Evolutionary conservation across 2,329 filamentous ascomycete species (phyloP).

Genomic region (Juglanconis juglandina): DNA sequence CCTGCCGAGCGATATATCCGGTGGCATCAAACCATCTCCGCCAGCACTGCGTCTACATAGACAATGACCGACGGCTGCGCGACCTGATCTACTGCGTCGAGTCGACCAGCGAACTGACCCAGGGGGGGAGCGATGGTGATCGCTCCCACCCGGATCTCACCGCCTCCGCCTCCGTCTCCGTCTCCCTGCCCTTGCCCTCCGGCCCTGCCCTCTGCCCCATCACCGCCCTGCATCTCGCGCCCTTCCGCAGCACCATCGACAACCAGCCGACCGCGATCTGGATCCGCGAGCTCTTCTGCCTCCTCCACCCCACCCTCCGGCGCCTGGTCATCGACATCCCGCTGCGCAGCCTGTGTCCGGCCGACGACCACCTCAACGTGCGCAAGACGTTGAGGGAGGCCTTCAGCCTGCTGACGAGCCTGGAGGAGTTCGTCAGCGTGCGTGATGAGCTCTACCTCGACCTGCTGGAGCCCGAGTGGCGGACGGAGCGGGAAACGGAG

Average conservation of each 20-base stretch:
- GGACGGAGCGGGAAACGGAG: constrained; percentile 26
- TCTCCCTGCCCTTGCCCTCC: constrained; percentile 15
- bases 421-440: constrained; percentile 48
- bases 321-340: constrained; percentile 48
- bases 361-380: constrained; percentile 39
- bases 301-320: constrained; percentile 36
- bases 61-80: constrained; percentile 34
- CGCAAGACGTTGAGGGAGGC: constrained; percentile 41
- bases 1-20: constrained; percentile 39
- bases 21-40: constrained; percentile 41
- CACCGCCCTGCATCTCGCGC: constrained; percentile 39
- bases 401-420: constrained; percentile 37
- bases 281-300: constrained; percentile 41
- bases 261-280: constrained; percentile 37
- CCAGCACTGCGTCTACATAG: constrained; percentile 42
- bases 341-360: constrained; percentile 39
- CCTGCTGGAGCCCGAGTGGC: constrained; percentile 18
- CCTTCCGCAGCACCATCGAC: constrained; percentile 35
- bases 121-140: neutral
- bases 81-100: constrained; percentile 33
- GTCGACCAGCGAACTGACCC: constrained; percentile 26
- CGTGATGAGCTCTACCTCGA: constrained; percentile 43
- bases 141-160: no score
- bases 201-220: constrained; percentile 31
- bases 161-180: no score